A percentile compares a stretch with the other conserved stretches of the same genome.
Conservation (phyloP, 2,329 filamentous ascomycete species). For the Neurospora sp. region DNA sequence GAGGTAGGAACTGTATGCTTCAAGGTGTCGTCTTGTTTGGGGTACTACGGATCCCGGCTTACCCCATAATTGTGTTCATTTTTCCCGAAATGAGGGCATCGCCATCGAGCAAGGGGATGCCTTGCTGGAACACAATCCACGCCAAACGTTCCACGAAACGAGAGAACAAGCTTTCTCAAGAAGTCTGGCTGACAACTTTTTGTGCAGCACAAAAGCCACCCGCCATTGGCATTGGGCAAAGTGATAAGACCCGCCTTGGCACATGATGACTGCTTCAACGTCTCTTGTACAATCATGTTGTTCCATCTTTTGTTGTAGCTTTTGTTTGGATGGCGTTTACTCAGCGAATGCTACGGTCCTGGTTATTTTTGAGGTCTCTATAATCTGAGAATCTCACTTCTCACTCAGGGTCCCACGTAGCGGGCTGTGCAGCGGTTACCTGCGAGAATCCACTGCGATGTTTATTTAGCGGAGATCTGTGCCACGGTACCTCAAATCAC, state of each 20-base stretch:
- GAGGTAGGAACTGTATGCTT: background rate
- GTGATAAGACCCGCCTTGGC: background rate
- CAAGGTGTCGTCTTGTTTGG: background rate
- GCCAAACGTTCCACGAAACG: background rate
- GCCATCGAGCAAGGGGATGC: background rate
- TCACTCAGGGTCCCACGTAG: background rate
- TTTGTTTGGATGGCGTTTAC: background rate
- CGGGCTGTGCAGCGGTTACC: background rate
- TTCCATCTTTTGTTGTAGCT: background rate
- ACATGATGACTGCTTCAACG: background rate
- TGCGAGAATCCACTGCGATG: background rate
- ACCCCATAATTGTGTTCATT: background rate
- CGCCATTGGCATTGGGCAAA: background rate
- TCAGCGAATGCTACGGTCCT: background rate
- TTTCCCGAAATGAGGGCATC: background rate
- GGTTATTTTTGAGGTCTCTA: background rate
- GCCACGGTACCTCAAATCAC: background rate
- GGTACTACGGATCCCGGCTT: background rate
- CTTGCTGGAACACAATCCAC: background rate
- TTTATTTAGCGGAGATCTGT: background rate
- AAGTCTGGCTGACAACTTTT: background rate
- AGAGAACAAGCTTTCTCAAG: background rate
- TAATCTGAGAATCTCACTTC: background rate
- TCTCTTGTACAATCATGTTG: background rate
- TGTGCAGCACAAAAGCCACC: background rate